These are phyloP conservation scores for Globisporangium irregulare DNA, from an alignment of 352 stramenopile genomes.

Conservation along the genomic window DNA sequence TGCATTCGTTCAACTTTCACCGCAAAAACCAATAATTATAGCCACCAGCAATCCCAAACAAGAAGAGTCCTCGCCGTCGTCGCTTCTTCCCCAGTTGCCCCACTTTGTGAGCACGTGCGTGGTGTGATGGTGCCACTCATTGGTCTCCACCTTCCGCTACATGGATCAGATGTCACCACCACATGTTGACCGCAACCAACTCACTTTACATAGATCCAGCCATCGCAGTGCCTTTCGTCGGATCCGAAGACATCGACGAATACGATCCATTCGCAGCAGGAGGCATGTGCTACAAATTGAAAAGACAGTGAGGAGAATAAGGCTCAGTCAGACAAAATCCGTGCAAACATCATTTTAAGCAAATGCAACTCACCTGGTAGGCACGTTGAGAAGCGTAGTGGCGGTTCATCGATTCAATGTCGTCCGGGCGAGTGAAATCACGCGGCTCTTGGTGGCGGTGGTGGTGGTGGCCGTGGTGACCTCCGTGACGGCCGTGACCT, in stretches of 20 bases:
- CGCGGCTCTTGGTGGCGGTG: slow-evolving; percentile 43
- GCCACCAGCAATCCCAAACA: slow-evolving; percentile 2
- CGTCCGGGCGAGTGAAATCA: slow-evolving; percentile 74
- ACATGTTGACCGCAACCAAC: not conserved
- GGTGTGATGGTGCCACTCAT: not conserved
- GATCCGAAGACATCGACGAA: slow-evolving; percentile 60
- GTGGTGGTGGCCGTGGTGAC: slow-evolving; percentile 39
- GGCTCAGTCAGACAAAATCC: not conserved
- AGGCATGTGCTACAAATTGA: slow-evolving; percentile 56
- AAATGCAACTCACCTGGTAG: slow-evolving; percentile 53
- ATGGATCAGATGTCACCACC: not conserved
- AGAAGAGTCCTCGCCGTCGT: slow-evolving; percentile 1
- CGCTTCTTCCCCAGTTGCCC: not conserved
- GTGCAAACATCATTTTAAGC: not conserved
- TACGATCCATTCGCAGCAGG: slow-evolving; percentile 59
- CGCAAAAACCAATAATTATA: slow-evolving; percentile 19
- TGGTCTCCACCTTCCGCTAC: not conserved
- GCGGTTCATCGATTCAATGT: slow-evolving; percentile 75
- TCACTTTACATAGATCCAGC: slow-evolving; percentile 53
- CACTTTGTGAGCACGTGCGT: not conserved
- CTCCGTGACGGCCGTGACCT: slow-evolving; percentile 25
- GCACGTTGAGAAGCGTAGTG: slow-evolving; percentile 73
- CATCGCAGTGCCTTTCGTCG: slow-evolving; percentile 74
- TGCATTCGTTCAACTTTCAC: slow-evolving; percentile 14
- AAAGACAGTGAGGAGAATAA: not conserved